phyloP scores from a whole-genome alignment of 2,329 filamentous ascomycete genomes.

The Aspergillus fijiensis region DNA sequence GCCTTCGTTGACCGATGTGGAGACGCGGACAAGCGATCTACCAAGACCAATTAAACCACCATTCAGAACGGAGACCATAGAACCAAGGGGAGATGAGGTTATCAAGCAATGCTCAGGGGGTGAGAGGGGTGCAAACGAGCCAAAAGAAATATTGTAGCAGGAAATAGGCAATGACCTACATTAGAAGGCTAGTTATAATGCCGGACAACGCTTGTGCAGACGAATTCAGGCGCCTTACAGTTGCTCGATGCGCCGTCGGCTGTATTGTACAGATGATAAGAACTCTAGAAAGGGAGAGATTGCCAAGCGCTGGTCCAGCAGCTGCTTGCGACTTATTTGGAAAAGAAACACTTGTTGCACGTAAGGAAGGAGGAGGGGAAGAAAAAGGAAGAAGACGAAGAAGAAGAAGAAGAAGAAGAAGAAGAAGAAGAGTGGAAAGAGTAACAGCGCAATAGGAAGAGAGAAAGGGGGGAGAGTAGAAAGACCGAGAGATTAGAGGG shows the following conservation, averaged over 20 bases:
- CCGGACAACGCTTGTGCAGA: background rate
- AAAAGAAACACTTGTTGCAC: background rate
- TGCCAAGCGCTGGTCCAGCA: slow-evolving; percentile 20
- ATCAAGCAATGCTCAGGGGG: slow-evolving; percentile 17
- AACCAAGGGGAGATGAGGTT: slow-evolving; percentile 10
- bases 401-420: slow-evolving; percentile 14
- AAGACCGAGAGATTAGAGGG: slow-evolving; percentile 2
- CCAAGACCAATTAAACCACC: slow-evolving; percentile 26
- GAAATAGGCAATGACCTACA: background rate
- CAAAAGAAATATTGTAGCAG: background rate
- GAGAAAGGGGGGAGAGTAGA: background rate
- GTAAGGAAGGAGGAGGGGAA: background rate
- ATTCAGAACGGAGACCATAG: slow-evolving; percentile 18
- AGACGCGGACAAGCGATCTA: slow-evolving; percentile 26
- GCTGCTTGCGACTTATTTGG: slow-evolving; percentile 8
- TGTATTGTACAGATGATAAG: slow-evolving; percentile 2
- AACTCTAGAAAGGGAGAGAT: slow-evolving; percentile 12
- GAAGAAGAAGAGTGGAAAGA: slow-evolving; percentile 11
- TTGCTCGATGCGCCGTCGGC: background rate
- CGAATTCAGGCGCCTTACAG: slow-evolving; percentile 3
- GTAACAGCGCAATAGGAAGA: slow-evolving; percentile 5
- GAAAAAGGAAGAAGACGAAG: background rate
- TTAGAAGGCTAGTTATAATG: background rate
- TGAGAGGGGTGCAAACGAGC: background rate
- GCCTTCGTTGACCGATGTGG: slow-evolving; percentile 25